These are phyloP conservation scores for Limnomonas spitsbergensis DNA, from an alignment of 139 green algal species.

Conservation along the genomic window DNA sequence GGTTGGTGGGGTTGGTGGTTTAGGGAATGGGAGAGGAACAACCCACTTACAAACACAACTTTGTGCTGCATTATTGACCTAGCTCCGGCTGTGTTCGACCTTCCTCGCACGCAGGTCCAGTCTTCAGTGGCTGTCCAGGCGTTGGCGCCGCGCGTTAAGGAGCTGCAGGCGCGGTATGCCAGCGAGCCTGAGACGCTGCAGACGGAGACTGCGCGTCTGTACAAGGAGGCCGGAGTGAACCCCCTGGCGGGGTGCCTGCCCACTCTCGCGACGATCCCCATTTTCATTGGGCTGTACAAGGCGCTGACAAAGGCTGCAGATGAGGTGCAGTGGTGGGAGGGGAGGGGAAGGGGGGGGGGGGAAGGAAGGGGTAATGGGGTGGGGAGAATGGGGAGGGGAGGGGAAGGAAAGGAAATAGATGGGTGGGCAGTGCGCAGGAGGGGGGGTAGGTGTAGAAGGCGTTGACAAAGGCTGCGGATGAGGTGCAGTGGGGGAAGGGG, in stretches of 20 bases:
- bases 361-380: too few species aligned
- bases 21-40: too few species aligned
- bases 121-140: conserved; percentile 88
- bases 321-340: too few species aligned
- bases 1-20: too few species aligned
- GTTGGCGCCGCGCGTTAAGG: conserved; percentile 89
- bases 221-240: conserved; percentile 91
- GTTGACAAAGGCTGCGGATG: conserved; percentile 15
- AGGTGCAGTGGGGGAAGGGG: too few species aligned
- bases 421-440: too few species aligned
- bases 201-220: conserved; percentile 87
- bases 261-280: conserved; percentile 85
- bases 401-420: conserved; percentile 33
- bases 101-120: conserved; percentile 82
- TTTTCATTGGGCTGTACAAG: conserved; percentile 90
- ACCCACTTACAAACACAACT: too few species aligned
- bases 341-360: too few species aligned
- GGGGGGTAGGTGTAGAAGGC: conserved; percentile 80
- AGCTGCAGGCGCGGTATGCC: conserved; percentile 87
- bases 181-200: conserved; percentile 82
- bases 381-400: too few species aligned
- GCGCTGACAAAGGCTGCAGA: conserved; percentile 22
- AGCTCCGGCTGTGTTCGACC: too few species aligned
- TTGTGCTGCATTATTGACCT: too few species aligned
- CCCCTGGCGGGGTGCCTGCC: conserved; percentile 88